A percentile compares a stretch with the other conserved stretches of the same genome.
These are phyloP conservation scores for Fomitopsis pinicola DNA, from an alignment of 1,284 basidiomycete species.

Conservation along the genomic window DNA sequence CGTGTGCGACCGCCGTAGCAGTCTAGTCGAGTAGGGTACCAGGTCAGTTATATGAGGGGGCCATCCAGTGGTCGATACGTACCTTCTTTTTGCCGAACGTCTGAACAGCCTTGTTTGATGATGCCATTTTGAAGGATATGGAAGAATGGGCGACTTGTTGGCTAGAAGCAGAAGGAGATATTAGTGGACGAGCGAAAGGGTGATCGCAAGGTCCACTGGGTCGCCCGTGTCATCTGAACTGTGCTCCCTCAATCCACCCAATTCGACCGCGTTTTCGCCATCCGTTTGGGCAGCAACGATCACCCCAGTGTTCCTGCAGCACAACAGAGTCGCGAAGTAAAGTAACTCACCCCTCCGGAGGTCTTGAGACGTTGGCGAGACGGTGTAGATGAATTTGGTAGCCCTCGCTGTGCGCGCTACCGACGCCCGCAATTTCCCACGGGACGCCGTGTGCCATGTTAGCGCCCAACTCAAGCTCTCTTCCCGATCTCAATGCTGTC, in stretches of 20 bases:
- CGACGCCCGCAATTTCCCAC: slow-evolving; percentile 8
- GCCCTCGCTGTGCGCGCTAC: slow-evolving; percentile 4
- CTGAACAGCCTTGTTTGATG: slow-evolving; percentile 84
- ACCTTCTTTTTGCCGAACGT: slow-evolving; percentile 99
- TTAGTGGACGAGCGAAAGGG: neutral
- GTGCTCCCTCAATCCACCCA: slow-evolving; percentile 35
- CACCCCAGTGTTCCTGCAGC: neutral
- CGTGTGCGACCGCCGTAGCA: slow-evolving; percentile 94
- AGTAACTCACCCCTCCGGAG: slow-evolving; percentile 37
- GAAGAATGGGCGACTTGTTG: slow-evolving; percentile 22
- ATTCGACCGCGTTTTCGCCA: slow-evolving; percentile 14
- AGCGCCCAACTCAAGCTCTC: slow-evolving; percentile 8
- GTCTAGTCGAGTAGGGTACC: slow-evolving; percentile 50
- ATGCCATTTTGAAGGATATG: slow-evolving; percentile 54
- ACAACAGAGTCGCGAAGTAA: neutral
- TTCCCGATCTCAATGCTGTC: slow-evolving; percentile 23
- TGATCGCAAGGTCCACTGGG: neutral
- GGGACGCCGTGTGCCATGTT: neutral
- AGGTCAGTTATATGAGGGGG: neutral
- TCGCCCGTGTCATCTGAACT: slow-evolving; percentile 33
- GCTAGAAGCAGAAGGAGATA: neutral
- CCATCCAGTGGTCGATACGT: slow-evolving; percentile 21
- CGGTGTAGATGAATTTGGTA: slow-evolving; percentile 17
- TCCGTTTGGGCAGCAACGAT: neutral
- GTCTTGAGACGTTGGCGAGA: slow-evolving; percentile 30